A percentile compares a stretch with the other conserved stretches of the same genome.
These are phyloP conservation scores for Zymoseptoria tritici DNA, from an alignment of 2,329 filamentous ascomycete genomes.

Conservation along the genomic window DNA sequence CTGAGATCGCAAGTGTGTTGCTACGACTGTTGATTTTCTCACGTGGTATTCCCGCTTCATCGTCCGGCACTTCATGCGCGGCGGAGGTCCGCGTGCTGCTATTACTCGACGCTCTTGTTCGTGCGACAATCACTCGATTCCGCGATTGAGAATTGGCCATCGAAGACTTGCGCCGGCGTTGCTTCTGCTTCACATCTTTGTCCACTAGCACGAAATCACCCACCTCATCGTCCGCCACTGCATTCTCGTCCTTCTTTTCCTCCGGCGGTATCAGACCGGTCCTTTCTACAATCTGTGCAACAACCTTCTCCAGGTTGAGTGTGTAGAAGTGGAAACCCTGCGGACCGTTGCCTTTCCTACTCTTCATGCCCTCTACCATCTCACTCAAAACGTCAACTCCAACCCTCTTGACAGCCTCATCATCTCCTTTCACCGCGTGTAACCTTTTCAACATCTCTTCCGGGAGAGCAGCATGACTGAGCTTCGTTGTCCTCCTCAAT, in stretches of 20 bases:
- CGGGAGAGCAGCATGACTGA: constrained; percentile 83
- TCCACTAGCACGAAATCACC: constrained; percentile 38
- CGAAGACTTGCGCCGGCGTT: constrained; percentile 55
- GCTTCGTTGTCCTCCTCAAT: constrained; percentile 84
- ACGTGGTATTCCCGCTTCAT: constrained; percentile 68
- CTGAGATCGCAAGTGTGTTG: constrained; percentile 85
- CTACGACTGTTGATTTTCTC: constrained; percentile 63
- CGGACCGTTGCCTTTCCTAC: constrained; percentile 50
- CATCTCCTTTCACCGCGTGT: constrained; percentile 66
- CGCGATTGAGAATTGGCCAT: constrained; percentile 77
- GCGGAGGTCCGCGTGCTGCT: constrained; percentile 42
- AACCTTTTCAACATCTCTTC: constrained; percentile 60
- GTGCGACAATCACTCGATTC: constrained; percentile 71
- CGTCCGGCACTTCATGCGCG: constrained; percentile 60
- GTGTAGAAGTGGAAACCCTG: constrained; percentile 97
- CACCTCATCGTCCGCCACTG: constrained; percentile 21
- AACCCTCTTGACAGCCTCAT: constrained; percentile 71
- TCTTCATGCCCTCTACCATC: constrained; percentile 70
- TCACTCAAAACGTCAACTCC: constrained; percentile 79
- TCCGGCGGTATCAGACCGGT: constrained; percentile 69
- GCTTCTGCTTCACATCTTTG: constrained; percentile 39
- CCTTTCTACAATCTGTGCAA: constrained; percentile 84
- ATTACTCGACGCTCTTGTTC: constrained; percentile 50
- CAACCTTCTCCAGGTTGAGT: constrained; percentile 89
- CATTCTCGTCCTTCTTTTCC: constrained; percentile 33